These are phyloP conservation scores for Cyberlindnera sargentensis DNA, from an alignment of 805 yeast species.

Conservation along the genomic window DNA sequence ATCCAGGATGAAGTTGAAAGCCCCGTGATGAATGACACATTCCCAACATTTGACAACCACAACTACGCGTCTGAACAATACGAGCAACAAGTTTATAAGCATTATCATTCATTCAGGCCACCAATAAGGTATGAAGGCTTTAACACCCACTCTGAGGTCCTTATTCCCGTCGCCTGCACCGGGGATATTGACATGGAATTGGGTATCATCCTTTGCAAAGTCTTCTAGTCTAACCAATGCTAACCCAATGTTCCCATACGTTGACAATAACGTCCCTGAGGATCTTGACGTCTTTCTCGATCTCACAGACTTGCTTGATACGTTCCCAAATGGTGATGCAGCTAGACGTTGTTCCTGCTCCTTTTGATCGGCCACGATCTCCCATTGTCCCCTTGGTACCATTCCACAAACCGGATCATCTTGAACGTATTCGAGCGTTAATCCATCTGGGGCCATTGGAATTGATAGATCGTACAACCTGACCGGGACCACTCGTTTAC, in stretches of 20 bases:
- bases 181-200: slow-evolving; percentile 25
- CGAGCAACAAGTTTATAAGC: not conserved
- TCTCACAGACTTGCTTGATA: not conserved
- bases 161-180: slow-evolving; percentile 17
- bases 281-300: slow-evolving; percentile 15
- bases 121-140: slow-evolving; percentile 63
- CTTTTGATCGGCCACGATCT: slow-evolving; percentile 15
- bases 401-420: slow-evolving; percentile 6
- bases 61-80: too few relatives aligned
- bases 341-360: slow-evolving; percentile 36
- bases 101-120: slow-evolving; percentile 43
- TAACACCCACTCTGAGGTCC: slow-evolving; percentile 32
- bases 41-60: too few relatives aligned
- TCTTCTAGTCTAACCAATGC: slow-evolving; percentile 49
- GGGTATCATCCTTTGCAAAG: slow-evolving; percentile 29
- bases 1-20: too few relatives aligned
- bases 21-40: too few relatives aligned
- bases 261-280: slow-evolving; percentile 55
- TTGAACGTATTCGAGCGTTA: slow-evolving; percentile 12
- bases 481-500: slow-evolving; percentile 77
- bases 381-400: slow-evolving; percentile 12
- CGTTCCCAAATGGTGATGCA: slow-evolving; percentile 31
- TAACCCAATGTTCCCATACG: slow-evolving; percentile 56
- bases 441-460: slow-evolving; percentile 8
- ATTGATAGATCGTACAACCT: slow-evolving; percentile 18